A percentile compares a stretch with the other conserved stretches of the same genome.
Evolutionary conservation across 2,329 filamentous ascomycete genomes (phyloP).

Genomic region (Truncatella angustata): DNA sequence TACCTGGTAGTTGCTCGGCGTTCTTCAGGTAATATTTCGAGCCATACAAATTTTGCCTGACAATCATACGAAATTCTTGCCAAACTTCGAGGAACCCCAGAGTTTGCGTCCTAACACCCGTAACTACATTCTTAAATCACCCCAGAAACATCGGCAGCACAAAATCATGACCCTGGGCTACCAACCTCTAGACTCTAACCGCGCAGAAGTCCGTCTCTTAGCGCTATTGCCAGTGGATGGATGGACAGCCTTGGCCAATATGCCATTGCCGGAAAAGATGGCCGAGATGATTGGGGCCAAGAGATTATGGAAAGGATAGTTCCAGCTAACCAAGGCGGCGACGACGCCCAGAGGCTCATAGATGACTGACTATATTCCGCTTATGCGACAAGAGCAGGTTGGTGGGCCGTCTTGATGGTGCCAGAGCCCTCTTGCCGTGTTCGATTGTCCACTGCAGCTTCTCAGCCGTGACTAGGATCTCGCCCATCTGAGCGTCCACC

Average conservation of each 20-base stretch:
- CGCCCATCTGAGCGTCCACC: constrained; percentile 89
- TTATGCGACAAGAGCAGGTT: constrained; percentile 96
- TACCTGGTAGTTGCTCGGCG: too few relatives aligned
- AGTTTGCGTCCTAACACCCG: too few relatives aligned
- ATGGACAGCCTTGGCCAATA: constrained; percentile 94
- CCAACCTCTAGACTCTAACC: too few relatives aligned
- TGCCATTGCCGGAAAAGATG: constrained; percentile 86
- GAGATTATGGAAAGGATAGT: constrained; percentile 95
- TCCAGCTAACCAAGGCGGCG: constrained; percentile 92
- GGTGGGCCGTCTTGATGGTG: constrained; percentile 71
- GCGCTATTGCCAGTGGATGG: too few relatives aligned
- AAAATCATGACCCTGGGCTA: too few relatives aligned
- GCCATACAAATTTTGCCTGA: too few relatives aligned
- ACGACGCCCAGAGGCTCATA: constrained; percentile 95
- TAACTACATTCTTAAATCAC: too few relatives aligned
- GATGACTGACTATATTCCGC: constrained; percentile 77
- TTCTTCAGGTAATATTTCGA: too few relatives aligned
- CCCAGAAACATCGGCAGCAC: too few relatives aligned
- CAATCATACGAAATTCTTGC: too few relatives aligned
- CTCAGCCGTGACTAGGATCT: constrained; percentile 90
- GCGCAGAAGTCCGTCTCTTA: too few relatives aligned
- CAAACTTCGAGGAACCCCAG: too few relatives aligned
- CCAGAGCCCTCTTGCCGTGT: constrained; percentile 81
- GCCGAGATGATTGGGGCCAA: constrained; percentile 87
- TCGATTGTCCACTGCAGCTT: constrained; percentile 92